phyloP scores from a whole-genome alignment of 1,284 basidiomycete species.

The Ustilago curta region DNA sequence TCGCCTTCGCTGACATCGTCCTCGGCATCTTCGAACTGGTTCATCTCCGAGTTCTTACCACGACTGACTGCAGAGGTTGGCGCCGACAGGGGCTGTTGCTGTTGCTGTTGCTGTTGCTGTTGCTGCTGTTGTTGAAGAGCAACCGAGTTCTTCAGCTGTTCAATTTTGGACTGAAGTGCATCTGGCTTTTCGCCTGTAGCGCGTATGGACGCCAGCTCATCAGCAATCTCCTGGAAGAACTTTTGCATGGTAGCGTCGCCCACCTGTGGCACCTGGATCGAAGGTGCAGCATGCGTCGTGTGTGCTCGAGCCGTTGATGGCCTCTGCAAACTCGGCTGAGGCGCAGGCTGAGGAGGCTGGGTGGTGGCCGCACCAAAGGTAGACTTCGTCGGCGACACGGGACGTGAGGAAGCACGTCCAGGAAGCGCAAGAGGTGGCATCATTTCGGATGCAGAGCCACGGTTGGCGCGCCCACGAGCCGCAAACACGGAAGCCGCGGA shows the following conservation, averaged over 20 bases:
- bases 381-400: slow-evolving; percentile 48
- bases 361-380: slow-evolving; percentile 24
- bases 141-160: slow-evolving; percentile 70
- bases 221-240: slow-evolving; percentile 84
- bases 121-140: slow-evolving; percentile 39
- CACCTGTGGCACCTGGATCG: slow-evolving; percentile 50
- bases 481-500: slow-evolving; percentile 18
- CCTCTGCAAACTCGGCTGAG: slow-evolving; percentile 21
- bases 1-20: slow-evolving; percentile 70
- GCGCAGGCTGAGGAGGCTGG: slow-evolving; percentile 20
- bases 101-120: slow-evolving; percentile 30
- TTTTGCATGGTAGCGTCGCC: slow-evolving; percentile 79
- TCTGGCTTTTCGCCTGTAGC: slow-evolving; percentile 56
- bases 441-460: slow-evolving; percentile 40
- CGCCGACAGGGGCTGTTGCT: slow-evolving; percentile 18
- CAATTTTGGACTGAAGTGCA: slow-evolving; percentile 72
- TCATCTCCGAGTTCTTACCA: slow-evolving; percentile 51
- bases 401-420: slow-evolving; percentile 46
- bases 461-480: slow-evolving; percentile 32
- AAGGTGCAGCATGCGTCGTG: slow-evolving; percentile 57
- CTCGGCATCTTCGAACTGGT: slow-evolving; percentile 74
- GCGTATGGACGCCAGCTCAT: slow-evolving; percentile 79
- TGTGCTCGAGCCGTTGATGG: slow-evolving; percentile 47
- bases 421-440: slow-evolving; percentile 43
- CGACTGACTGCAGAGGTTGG: slow-evolving; percentile 6